Evolutionary conservation across 1,139 yeast species (phyloP).

Genomic region (Geotrichum macrosporum): DNA sequence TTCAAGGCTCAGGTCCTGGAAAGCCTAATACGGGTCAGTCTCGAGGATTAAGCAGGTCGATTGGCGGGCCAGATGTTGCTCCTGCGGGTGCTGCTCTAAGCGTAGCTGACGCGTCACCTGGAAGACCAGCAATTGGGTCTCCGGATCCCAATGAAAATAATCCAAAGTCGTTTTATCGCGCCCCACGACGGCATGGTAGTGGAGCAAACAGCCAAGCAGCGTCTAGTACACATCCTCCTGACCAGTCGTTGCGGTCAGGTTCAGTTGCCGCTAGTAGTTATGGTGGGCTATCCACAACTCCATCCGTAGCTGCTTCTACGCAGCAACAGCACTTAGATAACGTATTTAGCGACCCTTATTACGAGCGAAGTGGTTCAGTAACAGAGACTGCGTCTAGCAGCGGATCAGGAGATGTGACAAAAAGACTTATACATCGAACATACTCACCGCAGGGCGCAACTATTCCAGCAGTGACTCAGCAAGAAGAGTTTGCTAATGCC

Average conservation of each 20-base stretch:
- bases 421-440: not conserved
- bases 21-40: conserved; percentile 5
- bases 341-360: not conserved
- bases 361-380: not conserved
- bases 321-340: not conserved
- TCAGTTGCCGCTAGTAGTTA: not conserved
- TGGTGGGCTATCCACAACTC: conserved; percentile 5
- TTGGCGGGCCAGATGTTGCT: not conserved
- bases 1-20: conserved; percentile 6
- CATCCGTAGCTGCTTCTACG: conserved; percentile 9
- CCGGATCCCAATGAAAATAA: conserved; percentile 1
- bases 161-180: conserved; percentile 11
- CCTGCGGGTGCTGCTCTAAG: not conserved
- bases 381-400: not conserved
- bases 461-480: not conserved
- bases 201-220: not conserved
- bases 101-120: not conserved
- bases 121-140: too few species aligned
- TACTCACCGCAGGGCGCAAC: not conserved
- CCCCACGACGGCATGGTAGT: conserved; percentile 4
- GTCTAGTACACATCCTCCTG: not conserved
- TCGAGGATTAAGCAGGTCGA: not conserved
- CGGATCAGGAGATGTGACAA: not conserved
- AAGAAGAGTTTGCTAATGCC: not conserved
- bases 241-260: not conserved